phyloP scores from a whole-genome alignment of 345 rosid species.

The Microthlaspi erraticum region DNA sequence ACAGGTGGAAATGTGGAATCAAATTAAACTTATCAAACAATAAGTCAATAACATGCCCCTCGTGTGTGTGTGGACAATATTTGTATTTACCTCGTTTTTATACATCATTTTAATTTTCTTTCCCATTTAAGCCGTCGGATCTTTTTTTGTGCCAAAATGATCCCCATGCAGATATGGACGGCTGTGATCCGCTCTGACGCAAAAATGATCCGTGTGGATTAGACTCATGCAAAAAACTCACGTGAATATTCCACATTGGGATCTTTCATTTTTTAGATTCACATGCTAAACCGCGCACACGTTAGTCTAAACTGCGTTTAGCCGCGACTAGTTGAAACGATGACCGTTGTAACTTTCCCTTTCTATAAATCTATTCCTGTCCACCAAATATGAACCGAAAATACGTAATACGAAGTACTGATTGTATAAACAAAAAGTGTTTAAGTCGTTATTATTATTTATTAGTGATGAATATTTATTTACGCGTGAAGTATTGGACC shows the following conservation, averaged over 20 bases:
- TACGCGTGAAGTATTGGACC: slow-evolving; percentile 47
- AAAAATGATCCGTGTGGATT: slow-evolving; percentile 16
- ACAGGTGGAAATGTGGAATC: slow-evolving; percentile 20
- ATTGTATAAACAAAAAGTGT: background rate
- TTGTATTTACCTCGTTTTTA: too few species aligned
- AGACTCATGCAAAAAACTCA: slow-evolving; percentile 38
- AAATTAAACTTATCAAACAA: background rate
- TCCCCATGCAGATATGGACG: slow-evolving; percentile 40
- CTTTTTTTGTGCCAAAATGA: slow-evolving; percentile 10
- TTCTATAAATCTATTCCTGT: too few species aligned
- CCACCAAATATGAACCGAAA: slow-evolving; percentile 1
- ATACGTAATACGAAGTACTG: background rate
- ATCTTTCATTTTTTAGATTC: slow-evolving; percentile 41
- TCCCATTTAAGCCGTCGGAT: slow-evolving; percentile 17
- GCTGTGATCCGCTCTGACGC: slow-evolving; percentile 31
- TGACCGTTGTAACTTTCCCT: slow-evolving; percentile 31
- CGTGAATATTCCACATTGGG: slow-evolving; percentile 55
- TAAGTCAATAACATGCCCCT: background rate
- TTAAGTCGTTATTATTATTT: background rate
- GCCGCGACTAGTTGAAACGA: slow-evolving; percentile 12
- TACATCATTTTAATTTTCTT: too few species aligned
- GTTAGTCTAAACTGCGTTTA: slow-evolving; percentile 30
- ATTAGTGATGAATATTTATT: background rate
- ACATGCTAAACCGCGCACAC: slow-evolving; percentile 17
- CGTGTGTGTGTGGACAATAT: background rate